phyloP scores from a whole-genome alignment of 257 asterid genomes.

The Oldenlandia corymbosa region DNA sequence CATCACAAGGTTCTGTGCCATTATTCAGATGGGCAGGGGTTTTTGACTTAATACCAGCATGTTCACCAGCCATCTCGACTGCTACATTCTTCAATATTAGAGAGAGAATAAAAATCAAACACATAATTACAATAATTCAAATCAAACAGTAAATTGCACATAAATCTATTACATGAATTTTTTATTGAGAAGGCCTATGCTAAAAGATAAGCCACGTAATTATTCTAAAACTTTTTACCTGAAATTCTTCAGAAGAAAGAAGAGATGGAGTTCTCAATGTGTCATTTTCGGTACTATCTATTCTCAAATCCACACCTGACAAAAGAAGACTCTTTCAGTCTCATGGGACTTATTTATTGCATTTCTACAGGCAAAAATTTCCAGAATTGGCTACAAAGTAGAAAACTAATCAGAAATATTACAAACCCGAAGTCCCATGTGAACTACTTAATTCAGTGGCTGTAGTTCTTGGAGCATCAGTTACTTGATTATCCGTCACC shows the following conservation, averaged over 20 bases:
- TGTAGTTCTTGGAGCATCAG: slow-evolving; percentile 21
- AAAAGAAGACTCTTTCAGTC: slow-evolving; percentile 8
- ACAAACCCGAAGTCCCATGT: slow-evolving; percentile 40
- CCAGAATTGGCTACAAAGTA: background rate
- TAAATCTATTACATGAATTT: background rate
- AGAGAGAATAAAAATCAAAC: slow-evolving; percentile 3
- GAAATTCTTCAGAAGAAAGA: slow-evolving; percentile 26
- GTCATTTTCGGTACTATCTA: slow-evolving; percentile 29
- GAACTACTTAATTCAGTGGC: slow-evolving; percentile 39
- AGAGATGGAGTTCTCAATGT: slow-evolving; percentile 29
- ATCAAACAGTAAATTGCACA: background rate
- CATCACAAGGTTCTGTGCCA: slow-evolving; percentile 35
- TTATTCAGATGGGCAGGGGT: slow-evolving; percentile 23
- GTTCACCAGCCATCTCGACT: slow-evolving; percentile 35
- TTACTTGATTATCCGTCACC: slow-evolving; percentile 17
- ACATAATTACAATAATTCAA: background rate
- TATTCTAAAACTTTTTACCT: slow-evolving; percentile 37
- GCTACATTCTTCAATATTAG: slow-evolving; percentile 30
- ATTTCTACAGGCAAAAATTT: too few relatives aligned
- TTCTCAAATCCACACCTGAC: slow-evolving; percentile 43
- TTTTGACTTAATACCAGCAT: slow-evolving; percentile 21
- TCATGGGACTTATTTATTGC: background rate
- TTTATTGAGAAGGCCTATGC: slow-evolving; percentile 1
- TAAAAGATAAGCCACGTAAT: slow-evolving; percentile 7
- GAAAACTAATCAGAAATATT: slow-evolving; percentile 11